Conservation (phyloP, 257 asterid species). For the Cruciata laevipes region DNA sequence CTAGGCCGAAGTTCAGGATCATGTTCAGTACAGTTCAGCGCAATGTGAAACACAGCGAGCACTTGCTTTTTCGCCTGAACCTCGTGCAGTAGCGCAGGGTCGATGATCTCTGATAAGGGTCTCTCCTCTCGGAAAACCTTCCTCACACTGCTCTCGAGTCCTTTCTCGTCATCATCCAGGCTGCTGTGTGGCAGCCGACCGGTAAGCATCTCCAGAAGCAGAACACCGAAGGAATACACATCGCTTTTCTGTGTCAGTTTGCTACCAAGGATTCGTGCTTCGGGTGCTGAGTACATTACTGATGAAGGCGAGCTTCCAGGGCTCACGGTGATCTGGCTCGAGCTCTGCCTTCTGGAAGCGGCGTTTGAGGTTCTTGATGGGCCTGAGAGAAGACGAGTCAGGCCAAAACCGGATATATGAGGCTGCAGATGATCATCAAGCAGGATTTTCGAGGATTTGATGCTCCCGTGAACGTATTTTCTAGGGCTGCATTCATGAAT, state of each 20-base stretch:
- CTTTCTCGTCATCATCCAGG: slow-evolving; percentile 39
- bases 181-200: slow-evolving; percentile 49
- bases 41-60: slow-evolving; percentile 69
- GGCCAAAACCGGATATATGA: slow-evolving; percentile 72
- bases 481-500: slow-evolving; percentile 83
- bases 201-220: slow-evolving; percentile 74
- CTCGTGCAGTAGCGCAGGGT: slow-evolving; percentile 66
- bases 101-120: slow-evolving; percentile 74
- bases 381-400: slow-evolving; percentile 49
- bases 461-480: slow-evolving; percentile 66
- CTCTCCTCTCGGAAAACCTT: slow-evolving; percentile 67
- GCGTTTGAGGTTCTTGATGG: slow-evolving; percentile 34
- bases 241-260: slow-evolving; percentile 70
- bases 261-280: slow-evolving; percentile 38
- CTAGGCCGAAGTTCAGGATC: slow-evolving; percentile 86
- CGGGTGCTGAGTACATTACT: slow-evolving; percentile 50
- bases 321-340: slow-evolving; percentile 21
- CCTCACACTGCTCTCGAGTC: slow-evolving; percentile 64
- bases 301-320: slow-evolving; percentile 32
- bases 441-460: slow-evolving; percentile 76
- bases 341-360: slow-evolving; percentile 32
- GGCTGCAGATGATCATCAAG: slow-evolving; percentile 80
- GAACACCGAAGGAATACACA: slow-evolving; percentile 70
- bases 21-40: slow-evolving; percentile 64
- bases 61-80: slow-evolving; percentile 87